Evolutionary conservation across 306 rosid species (phyloP), one percentile per base, ranked within the genome.

Genomic region (Rosa lucieae): DNA sequence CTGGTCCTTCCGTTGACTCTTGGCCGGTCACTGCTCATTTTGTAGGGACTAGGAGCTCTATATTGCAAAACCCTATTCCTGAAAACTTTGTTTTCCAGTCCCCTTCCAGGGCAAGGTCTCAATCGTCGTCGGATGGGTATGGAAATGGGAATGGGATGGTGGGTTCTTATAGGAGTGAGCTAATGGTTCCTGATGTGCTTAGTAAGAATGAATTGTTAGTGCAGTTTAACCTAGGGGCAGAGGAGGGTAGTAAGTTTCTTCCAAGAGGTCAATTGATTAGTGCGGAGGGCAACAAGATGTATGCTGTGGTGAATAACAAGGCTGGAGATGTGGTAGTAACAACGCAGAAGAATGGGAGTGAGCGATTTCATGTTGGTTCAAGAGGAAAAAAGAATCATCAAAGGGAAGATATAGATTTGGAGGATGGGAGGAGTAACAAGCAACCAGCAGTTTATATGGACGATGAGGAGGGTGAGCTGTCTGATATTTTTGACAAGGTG

Each of bases 211-310:
- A 92, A 15, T 84, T 89, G 17, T 71, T 86, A 17, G 52, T 83
- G 83, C 93, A 87, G 70, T 87, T 89, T 76, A 85, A 89, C 81
- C 85, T 79, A 77, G 96, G 96, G 44, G 67, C 84, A 42, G 92
- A 90, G 78, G 95, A 88, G 80, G 95, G 86, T 51, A 87, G 12
- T 58, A 90, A 87, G 86, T 90, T 90, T 70, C 91, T 90, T 20
- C 95, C 91, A 21, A 87, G 79, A 79, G 80, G 2, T 75, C 90
- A 77, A 3, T 67, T 90, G 73, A 67, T 68, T 74, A 80, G 80
- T 55, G 8, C 80, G 58, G 89, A 84, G 80, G 83, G 21, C 10
- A 66, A 62, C 62, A 46, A 32, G 18, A 76, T 74, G 48, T 58
- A 78, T 56, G 72, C 79, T 11, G 21, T n/a, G 70, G 46, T 51